A percentile compares a stretch with the other conserved stretches of the same genome.
Evolutionary conservation across 352 stramenopile genomes (phyloP).

Genomic region (Phytophthora gonapodyides): DNA sequence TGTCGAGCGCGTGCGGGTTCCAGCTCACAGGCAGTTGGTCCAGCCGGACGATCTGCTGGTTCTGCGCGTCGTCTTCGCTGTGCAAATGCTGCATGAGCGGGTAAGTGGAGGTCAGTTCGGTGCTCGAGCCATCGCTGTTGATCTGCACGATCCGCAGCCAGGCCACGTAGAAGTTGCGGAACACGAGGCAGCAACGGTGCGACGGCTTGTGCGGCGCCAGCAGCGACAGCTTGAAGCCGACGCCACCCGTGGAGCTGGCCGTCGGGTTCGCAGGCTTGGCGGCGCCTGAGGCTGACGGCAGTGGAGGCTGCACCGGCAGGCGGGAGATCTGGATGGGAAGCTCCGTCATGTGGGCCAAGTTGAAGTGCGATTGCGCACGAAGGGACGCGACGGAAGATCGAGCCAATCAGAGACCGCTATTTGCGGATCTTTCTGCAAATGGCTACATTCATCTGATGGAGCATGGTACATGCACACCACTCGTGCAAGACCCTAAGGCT

Average conservation of each 20-base stretch:
- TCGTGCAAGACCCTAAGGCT: too few species aligned
- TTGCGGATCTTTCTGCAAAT: slow-evolving; percentile 18
- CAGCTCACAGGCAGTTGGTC: slow-evolving; percentile 46
- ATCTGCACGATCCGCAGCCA: slow-evolving; percentile 57
- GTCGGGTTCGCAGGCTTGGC: slow-evolving; percentile 7
- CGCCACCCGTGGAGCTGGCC: slow-evolving; percentile 35
- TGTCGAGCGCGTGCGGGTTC: slow-evolving; percentile 45
- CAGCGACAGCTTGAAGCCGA: slow-evolving; percentile 51
- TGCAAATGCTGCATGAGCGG: slow-evolving; percentile 64
- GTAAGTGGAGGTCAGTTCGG: slow-evolving; percentile 44
- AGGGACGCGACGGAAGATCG: slow-evolving; percentile 27
- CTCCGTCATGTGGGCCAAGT: slow-evolving; percentile 25
- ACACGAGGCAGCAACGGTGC: slow-evolving; percentile 44
- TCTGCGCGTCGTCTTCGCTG: slow-evolving; percentile 72
- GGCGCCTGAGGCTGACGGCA: background rate
- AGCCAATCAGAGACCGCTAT: slow-evolving; percentile 28
- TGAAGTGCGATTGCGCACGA: slow-evolving; percentile 18
- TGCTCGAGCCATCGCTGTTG: slow-evolving; percentile 46
- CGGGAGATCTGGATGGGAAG: slow-evolving; percentile 31
- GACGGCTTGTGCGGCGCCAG: slow-evolving; percentile 15
- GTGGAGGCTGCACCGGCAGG: slow-evolving; percentile 13
- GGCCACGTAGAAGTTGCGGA: slow-evolving; percentile 75
- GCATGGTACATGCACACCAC: too few species aligned
- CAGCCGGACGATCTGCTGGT: slow-evolving; percentile 65
- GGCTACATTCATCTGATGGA: slow-evolving; percentile 6